Percentiles rank a stretch among this genome's conserved stretches.
phyloP scores from a whole-genome alignment of 2,329 filamentous ascomycete genomes.

The Emydomyces testavorans region DNA sequence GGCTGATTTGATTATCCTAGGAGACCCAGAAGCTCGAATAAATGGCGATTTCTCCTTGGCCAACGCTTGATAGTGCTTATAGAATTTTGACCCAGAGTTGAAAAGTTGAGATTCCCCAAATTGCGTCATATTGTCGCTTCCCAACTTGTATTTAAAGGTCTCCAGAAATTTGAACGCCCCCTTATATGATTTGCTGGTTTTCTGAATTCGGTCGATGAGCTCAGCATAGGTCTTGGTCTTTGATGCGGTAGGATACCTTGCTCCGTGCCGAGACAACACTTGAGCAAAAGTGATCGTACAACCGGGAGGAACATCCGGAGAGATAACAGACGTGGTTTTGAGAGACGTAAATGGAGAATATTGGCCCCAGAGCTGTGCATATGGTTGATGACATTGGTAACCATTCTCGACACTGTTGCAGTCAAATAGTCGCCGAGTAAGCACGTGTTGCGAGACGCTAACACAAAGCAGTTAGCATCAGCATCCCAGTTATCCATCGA shows the following conservation, averaged over 20 bases:
- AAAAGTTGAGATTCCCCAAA: constrained; percentile 61
- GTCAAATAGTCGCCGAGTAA: neutral
- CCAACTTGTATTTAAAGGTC: constrained; percentile 59
- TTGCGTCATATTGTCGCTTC: constrained; percentile 54
- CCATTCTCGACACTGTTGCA: constrained; percentile 8
- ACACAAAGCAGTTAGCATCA: neutral
- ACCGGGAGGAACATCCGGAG: constrained; percentile 47
- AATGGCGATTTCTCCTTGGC: constrained; percentile 52
- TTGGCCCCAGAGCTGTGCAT: constrained; percentile 68
- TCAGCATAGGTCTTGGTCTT: constrained; percentile 55
- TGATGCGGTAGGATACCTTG: constrained; percentile 61
- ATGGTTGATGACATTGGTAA: constrained; percentile 18
- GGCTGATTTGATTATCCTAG: constrained; percentile 63
- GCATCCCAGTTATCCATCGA: neutral
- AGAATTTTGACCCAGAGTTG: constrained; percentile 66
- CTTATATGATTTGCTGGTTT: constrained; percentile 44
- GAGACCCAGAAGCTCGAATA: constrained; percentile 57
- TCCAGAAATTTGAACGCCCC: constrained; percentile 57
- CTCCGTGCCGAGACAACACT: constrained; percentile 72
- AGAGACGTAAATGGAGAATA: constrained; percentile 78
- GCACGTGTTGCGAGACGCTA: constrained; percentile 1
- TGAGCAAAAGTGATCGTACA: constrained; percentile 72
- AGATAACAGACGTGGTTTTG: constrained; percentile 47
- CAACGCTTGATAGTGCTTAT: constrained; percentile 57
- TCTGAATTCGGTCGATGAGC: constrained; percentile 57